These are phyloP conservation scores for Talaromyces rugulosus DNA, from an alignment of 2,329 filamentous ascomycete genomes.

Conservation along the genomic window DNA sequence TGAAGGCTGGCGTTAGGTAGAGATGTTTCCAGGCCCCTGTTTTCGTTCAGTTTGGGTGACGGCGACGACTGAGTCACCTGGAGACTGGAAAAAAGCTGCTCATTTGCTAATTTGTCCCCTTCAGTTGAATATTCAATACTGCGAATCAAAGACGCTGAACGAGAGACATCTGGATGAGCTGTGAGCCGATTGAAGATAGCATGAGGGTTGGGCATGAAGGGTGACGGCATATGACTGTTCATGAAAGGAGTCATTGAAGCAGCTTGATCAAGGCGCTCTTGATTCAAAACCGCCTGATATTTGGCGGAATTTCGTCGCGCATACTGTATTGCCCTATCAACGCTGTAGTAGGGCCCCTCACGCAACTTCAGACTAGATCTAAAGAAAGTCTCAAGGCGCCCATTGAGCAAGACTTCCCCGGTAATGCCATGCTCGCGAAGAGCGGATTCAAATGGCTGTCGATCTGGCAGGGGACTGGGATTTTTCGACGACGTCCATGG, in stretches of 20 bases:
- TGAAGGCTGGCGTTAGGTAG: conserved; percentile 41
- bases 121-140: neutral
- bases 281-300: conserved; percentile 2
- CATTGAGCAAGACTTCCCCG: conserved; percentile 52
- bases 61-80: conserved; percentile 2
- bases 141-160: neutral
- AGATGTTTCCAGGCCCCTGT: neutral
- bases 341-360: conserved; percentile 10
- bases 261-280: conserved; percentile 7
- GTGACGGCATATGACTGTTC: neutral
- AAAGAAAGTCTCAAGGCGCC: conserved; percentile 5
- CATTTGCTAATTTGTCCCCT: neutral
- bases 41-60: conserved; percentile 5
- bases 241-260: conserved; percentile 8
- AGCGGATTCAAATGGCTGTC: conserved; percentile 47
- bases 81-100: neutral
- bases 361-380: conserved; percentile 8
- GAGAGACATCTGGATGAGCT: neutral
- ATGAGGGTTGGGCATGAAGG: neutral
- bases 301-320: conserved; percentile 8
- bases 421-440: conserved; percentile 62
- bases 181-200: neutral
- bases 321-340: conserved; percentile 10
- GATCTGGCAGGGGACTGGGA: conserved; percentile 47
- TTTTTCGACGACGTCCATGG: conserved; percentile 31